phyloP scores from a whole-genome alignment of 441 rosid genomes.

The Gossypium armourianum region DNA sequence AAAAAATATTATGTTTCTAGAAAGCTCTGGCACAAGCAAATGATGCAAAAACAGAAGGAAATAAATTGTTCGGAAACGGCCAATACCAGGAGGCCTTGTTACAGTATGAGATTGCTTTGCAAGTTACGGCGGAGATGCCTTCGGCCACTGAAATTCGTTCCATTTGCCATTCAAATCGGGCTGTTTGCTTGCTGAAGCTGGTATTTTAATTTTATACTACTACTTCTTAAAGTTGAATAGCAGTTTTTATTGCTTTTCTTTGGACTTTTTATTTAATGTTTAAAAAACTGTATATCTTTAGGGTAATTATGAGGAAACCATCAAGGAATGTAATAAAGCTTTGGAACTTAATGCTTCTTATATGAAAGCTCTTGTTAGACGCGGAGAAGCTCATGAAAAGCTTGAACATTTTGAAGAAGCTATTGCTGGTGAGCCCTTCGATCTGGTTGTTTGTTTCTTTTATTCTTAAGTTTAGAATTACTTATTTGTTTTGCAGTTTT shows the following conservation, averaged over 20 bases:
- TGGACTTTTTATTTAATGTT: neutral
- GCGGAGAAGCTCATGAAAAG: slow-evolving; percentile 82
- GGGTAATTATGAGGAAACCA: slow-evolving; percentile 68
- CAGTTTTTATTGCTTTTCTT: neutral
- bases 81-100: slow-evolving; percentile 68
- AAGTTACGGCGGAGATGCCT: slow-evolving; percentile 35
- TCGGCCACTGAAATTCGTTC: slow-evolving; percentile 46
- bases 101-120: slow-evolving; percentile 53
- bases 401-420: slow-evolving; percentile 82
- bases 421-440: slow-evolving; percentile 43
- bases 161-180: slow-evolving; percentile 67
- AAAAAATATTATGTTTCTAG: slow-evolving; percentile 20
- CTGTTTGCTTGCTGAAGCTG: slow-evolving; percentile 61
- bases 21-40: slow-evolving; percentile 48
- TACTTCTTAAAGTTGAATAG: neutral
- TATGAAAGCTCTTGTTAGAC: slow-evolving; percentile 58
- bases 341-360: slow-evolving; percentile 70
- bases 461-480: neutral
- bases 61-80: slow-evolving; percentile 49
- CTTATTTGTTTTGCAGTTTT: neutral
- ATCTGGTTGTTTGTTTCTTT: neutral
- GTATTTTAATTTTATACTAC: slow-evolving; percentile 22
- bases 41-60: slow-evolving; percentile 71
- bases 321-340: slow-evolving; percentile 76
- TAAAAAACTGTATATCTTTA: slow-evolving; percentile 11